phyloP scores from a whole-genome alignment of 139 green algal genomes.

The Dunaliella sp. region DNA sequence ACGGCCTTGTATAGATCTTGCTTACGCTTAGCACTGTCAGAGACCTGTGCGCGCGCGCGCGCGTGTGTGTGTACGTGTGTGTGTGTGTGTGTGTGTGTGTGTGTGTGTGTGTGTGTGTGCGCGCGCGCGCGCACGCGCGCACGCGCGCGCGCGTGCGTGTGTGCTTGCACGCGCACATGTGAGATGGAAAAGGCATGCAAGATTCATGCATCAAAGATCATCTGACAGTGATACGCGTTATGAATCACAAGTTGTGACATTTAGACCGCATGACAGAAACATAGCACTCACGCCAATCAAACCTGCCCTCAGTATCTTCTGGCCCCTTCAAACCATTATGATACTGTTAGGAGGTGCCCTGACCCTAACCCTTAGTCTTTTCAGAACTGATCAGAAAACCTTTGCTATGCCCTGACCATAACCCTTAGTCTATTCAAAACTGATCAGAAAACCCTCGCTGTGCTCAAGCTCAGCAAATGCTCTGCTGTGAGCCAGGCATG shows the following conservation, averaged over 20 bases:
- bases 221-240: background rate
- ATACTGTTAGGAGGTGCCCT: no score
- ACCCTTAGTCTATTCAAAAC: background rate
- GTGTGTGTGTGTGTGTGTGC: background rate
- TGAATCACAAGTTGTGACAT: background rate
- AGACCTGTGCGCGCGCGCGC: background rate
- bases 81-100: background rate
- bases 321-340: no score
- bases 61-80: background rate
- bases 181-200: background rate
- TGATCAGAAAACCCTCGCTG: background rate
- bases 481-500: no score
- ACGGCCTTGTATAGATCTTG: background rate
- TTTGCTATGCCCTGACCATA: background rate
- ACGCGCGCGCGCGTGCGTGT: no score
- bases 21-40: background rate
- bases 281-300: no score
- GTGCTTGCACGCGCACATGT: background rate
- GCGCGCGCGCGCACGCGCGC: no score
- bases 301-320: no score
- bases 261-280: background rate
- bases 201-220: background rate
- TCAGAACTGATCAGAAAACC: background rate
- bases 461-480: background rate
- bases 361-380: background rate